A percentile compares a stretch with the other conserved stretches of the same genome.
phyloP scores from a whole-genome alignment of 164 flowering plant genomes.

The Platanus orientalis region DNA sequence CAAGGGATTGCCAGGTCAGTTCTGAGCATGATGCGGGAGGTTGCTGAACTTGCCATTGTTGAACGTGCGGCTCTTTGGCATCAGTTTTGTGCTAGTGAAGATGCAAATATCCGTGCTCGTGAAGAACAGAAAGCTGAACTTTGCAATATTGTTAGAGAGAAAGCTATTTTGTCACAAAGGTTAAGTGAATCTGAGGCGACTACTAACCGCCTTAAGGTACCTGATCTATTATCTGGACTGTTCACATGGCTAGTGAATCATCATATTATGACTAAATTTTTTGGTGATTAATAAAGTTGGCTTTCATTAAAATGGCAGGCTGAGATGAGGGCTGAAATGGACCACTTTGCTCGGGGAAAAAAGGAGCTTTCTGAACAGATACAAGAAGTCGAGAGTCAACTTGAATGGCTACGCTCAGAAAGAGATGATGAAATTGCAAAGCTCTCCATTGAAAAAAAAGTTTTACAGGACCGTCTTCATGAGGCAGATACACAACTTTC shows the following conservation, averaged over 20 bases:
- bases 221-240: conserved; percentile 11
- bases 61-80: conserved; percentile 97
- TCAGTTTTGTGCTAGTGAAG: conserved; percentile 87
- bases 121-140: conserved; percentile 72
- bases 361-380: conserved; percentile 77
- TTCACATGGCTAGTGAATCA: neutral
- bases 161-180: conserved; percentile 58
- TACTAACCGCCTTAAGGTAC: conserved; percentile 81
- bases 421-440: conserved; percentile 77
- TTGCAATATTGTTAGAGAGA: conserved; percentile 57
- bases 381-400: conserved; percentile 82
- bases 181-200: conserved; percentile 78
- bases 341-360: conserved; percentile 80
- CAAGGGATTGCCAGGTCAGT: conserved; percentile 71
- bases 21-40: conserved; percentile 87
- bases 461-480: conserved; percentile 85
- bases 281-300: neutral
- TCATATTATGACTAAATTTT: neutral
- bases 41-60: conserved; percentile 90
- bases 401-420: conserved; percentile 92
- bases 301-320: conserved; percentile 44
- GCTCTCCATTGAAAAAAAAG: conserved; percentile 69
- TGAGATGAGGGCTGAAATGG: conserved; percentile 83
- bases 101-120: conserved; percentile 66
- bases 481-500: conserved; percentile 88